Evolutionary conservation across 306 rosid species (phyloP), one percentile per base, ranked within the genome.

Genomic region (Ochetophila trinervis): DNA sequence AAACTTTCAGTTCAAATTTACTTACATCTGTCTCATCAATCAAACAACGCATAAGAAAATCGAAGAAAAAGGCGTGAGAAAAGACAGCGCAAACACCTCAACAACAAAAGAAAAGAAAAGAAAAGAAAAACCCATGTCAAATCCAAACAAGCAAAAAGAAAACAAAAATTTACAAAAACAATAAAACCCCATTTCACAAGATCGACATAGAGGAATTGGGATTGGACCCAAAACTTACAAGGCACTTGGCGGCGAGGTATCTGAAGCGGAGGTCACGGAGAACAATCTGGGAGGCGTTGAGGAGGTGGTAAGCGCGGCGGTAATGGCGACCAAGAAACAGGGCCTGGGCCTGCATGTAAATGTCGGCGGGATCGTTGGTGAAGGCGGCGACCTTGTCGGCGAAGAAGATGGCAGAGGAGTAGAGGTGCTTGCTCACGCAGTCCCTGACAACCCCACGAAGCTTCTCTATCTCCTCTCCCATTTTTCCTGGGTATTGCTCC

Each of bases 261-360:
- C 97, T 90, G 72, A 93, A 93, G 0, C 96, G 89, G 62, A 90
- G 98, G 77, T 92, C 96, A 10, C 86, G 88, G 63, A 82, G 91
- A 50, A 92, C 95, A 44, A 92, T 87, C 85, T 83, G 80, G 66
- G 96, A 92, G 73, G 96, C 96, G 57, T 89, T 86, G 65, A 89
- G 95, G 76, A 92, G 98, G 69, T 89, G 96, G 80, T 85, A 89
- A 4, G 96, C 93, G 11, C 98, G 95, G 50, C 96, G 96, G 79
- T 77, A 92, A 67, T 89, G 98, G 79, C 93, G 96, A 68, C 95
- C 96, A 8, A 92, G 96, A 67, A 87, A 92, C 63, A 92, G 96
- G 1, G 98, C 95, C 75, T 92, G 98, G 0, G 98, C 93, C 53
- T 89, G 98, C 98, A 92, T 92, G 81, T 92, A 92, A 60, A 92